Percentiles rank a stretch among this genome's conserved stretches.
Evolutionary conservation across 208 protist genomes (phyloP).

Genomic region (Leishmania mexicana): DNA sequence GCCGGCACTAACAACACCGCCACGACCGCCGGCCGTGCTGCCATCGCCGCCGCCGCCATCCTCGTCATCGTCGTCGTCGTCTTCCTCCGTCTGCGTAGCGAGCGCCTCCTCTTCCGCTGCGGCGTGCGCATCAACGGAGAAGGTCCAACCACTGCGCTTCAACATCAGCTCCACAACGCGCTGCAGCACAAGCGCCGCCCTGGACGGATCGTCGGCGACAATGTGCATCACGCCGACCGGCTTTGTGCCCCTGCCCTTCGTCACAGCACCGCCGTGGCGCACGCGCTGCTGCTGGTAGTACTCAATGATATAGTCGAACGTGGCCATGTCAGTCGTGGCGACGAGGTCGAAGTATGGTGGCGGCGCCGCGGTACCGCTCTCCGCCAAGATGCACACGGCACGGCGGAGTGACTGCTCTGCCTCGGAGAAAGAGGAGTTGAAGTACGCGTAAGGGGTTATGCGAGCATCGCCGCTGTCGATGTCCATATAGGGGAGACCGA

Average conservation of each 20-base stretch:
- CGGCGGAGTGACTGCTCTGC: slow-evolving; percentile 37
- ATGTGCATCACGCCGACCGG: slow-evolving; percentile 61
- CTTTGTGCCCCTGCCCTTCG: slow-evolving; percentile 21
- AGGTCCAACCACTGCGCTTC: slow-evolving; percentile 28
- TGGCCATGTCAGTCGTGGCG: slow-evolving; percentile 64
- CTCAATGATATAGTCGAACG: slow-evolving; percentile 70
- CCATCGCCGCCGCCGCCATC: not conserved
- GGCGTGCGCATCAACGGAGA: slow-evolving; percentile 20
- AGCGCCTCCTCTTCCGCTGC: slow-evolving; percentile 24
- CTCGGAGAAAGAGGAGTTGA: slow-evolving; percentile 43
- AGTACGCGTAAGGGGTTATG: slow-evolving; percentile 49
- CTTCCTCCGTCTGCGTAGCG: not conserved
- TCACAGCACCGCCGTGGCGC: slow-evolving; percentile 9
- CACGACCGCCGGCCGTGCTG: not conserved
- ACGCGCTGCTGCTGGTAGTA: slow-evolving; percentile 61
- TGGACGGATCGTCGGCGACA: slow-evolving; percentile 42
- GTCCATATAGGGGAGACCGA: slow-evolving; percentile 18
- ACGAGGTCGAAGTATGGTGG: slow-evolving; percentile 77
- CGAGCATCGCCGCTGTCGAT: not conserved
- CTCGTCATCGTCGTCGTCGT: slow-evolving; percentile 5
- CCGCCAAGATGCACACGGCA: not conserved
- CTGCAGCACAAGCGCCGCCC: slow-evolving; percentile 55
- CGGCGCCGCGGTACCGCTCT: slow-evolving; percentile 1
- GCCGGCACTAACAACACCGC: not conserved
- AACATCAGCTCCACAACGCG: slow-evolving; percentile 60